Evolutionary conservation across 202 grass and related monocot species (phyloP).

Genomic region (Saccharum hybrid): DNA sequence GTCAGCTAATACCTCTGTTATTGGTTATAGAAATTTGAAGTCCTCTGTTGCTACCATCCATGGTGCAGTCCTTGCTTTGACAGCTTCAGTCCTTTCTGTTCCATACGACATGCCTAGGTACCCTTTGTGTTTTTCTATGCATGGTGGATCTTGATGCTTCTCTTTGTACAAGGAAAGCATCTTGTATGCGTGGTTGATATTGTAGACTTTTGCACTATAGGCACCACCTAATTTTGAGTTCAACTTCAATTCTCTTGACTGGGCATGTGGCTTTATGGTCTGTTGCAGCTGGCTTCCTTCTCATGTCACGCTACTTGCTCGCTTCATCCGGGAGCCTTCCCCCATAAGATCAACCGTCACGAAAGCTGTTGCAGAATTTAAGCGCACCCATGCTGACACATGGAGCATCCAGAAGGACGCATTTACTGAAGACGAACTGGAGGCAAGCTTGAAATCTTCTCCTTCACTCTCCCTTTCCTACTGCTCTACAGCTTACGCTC

Average conservation of each 20-base stretch:
- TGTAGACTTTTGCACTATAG: neutral
- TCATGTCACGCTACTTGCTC: slow-evolving; percentile 83
- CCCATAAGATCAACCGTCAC: slow-evolving; percentile 86
- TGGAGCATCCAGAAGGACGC: slow-evolving; percentile 92
- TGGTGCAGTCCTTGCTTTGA: slow-evolving; percentile 89
- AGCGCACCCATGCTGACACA: slow-evolving; percentile 90
- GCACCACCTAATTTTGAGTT: neutral
- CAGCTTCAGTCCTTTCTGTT: slow-evolving; percentile 88
- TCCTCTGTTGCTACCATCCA: slow-evolving; percentile 72
- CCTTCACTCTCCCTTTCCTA: slow-evolving; percentile 23
- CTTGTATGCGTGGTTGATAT: neutral
- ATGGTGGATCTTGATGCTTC: slow-evolving; percentile 1
- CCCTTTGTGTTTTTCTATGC: neutral
- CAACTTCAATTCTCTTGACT: slow-evolving; percentile 17
- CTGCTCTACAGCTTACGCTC: neutral
- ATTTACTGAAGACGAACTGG: slow-evolving; percentile 87
- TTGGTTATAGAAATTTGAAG: slow-evolving; percentile 55
- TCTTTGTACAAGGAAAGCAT: neutral
- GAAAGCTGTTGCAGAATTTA: slow-evolving; percentile 94
- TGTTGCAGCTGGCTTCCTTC: slow-evolving; percentile 87
- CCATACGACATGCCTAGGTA: slow-evolving; percentile 99
- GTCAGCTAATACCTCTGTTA: slow-evolving; percentile 20
- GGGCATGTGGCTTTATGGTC: slow-evolving; percentile 14
- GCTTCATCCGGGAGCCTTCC: slow-evolving; percentile 76
- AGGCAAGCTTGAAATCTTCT: slow-evolving; percentile 58